phyloP scores from a whole-genome alignment of 2,329 filamentous ascomycete species.

The Trichoderma atrobrunneum region DNA sequence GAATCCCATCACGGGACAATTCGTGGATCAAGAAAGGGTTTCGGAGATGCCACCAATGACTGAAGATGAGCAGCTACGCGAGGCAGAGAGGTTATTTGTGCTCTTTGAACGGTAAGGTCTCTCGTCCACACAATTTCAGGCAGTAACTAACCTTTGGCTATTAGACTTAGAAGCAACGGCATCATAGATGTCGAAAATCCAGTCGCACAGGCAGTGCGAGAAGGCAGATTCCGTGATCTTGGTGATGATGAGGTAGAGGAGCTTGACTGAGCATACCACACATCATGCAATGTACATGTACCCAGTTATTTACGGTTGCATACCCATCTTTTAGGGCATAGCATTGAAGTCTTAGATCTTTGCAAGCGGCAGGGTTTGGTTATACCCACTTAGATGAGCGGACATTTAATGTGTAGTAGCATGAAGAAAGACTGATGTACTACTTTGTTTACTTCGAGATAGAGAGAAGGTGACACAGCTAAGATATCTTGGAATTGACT shows the following conservation, averaged over 20 bases:
- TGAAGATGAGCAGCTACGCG: constrained; percentile 84
- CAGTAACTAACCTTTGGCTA: constrained; percentile 22
- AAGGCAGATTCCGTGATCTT: constrained; percentile 70
- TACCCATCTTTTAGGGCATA: neutral
- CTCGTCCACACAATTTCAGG: neutral
- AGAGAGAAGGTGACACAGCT: neutral
- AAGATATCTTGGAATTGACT: neutral
- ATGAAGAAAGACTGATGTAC: neutral
- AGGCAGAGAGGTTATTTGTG: constrained; percentile 86
- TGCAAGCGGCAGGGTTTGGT: neutral
- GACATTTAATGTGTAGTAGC: neutral
- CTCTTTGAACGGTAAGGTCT: constrained; percentile 73
- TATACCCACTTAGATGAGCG: neutral
- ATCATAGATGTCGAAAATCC: constrained; percentile 78
- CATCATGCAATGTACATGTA: neutral
- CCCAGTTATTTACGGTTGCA: neutral
- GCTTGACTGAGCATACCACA: constrained; percentile 31
- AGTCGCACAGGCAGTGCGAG: constrained; percentile 64
- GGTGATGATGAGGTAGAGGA: constrained; percentile 51
- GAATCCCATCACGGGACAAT: constrained; percentile 87
- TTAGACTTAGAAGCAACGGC: constrained; percentile 67
- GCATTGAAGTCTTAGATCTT: neutral
- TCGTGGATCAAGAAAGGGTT: constrained; percentile 63
- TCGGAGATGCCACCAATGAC: constrained; percentile 72
- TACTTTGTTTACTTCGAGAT: neutral